Evolutionary conservation across 2,329 filamentous ascomycete genomes (phyloP).

Genomic region (Aspergillus sp.): DNA sequence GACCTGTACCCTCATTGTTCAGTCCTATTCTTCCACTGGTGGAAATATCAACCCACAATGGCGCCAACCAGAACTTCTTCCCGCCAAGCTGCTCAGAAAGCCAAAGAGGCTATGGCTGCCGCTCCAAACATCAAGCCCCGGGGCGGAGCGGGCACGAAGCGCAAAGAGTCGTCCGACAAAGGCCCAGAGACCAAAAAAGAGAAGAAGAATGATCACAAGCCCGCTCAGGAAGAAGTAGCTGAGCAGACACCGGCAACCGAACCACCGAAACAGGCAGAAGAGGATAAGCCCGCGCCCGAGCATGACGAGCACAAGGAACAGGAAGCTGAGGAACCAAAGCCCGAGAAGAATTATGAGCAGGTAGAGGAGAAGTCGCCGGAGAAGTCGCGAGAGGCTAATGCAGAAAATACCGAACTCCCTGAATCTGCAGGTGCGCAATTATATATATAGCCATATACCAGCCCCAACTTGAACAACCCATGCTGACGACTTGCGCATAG

Average conservation of each 20-base stretch:
- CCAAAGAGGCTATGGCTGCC: slow-evolving; percentile 41
- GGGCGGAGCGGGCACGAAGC: slow-evolving; percentile 36
- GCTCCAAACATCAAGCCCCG: slow-evolving; percentile 30
- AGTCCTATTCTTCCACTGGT: not conserved
- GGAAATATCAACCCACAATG: slow-evolving; percentile 23
- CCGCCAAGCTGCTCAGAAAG: slow-evolving; percentile 44
- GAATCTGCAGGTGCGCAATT: not conserved
- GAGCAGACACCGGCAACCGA: not conserved
- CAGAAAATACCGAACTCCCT: not conserved
- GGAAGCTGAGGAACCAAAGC: slow-evolving; percentile 8
- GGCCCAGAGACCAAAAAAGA: slow-evolving; percentile 38
- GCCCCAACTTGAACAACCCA: not conserved
- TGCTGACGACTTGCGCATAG: slow-evolving; percentile 8
- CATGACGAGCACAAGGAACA: slow-evolving; percentile 7
- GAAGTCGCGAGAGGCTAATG: slow-evolving; percentile 9
- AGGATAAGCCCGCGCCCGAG: slow-evolving; percentile 14
- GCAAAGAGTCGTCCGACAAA: slow-evolving; percentile 35
- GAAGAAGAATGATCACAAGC: slow-evolving; percentile 30
- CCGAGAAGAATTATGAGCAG: slow-evolving; percentile 7
- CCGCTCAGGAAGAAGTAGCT: slow-evolving; percentile 1
- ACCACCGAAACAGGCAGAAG: slow-evolving; percentile 3
- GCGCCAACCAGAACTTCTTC: slow-evolving; percentile 38
- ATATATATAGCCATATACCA: not conserved
- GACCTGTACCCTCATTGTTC: not conserved
- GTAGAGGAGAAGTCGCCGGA: slow-evolving; percentile 12